Conservation (phyloP, 139 green algal species). For the Coelastrella sp. region DNA sequence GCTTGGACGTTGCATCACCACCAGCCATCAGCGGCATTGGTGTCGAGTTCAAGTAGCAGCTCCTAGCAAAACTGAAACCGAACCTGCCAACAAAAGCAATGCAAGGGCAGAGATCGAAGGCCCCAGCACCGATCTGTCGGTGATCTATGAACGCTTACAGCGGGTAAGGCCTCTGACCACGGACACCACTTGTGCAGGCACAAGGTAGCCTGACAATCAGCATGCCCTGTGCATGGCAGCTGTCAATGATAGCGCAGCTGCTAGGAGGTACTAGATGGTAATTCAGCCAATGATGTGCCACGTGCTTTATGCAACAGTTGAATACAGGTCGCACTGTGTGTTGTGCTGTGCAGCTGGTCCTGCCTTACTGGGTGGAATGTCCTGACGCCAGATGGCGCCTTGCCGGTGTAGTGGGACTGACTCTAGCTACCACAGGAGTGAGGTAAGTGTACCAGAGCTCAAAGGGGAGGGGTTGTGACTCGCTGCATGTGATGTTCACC, state of each 20-base stretch:
- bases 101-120: slow-evolving; percentile 70
- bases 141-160: slow-evolving; percentile 80
- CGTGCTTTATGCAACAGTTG: no score
- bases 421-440: slow-evolving; percentile 94
- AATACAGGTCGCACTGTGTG: neutral
- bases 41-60: neutral
- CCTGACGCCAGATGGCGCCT: slow-evolving; percentile 76
- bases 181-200: no score
- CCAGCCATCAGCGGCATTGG: neutral
- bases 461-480: no score
- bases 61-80: neutral
- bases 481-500: no score
- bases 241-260: no score
- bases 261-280: no score
- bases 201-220: no score
- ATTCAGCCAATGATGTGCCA: no score
- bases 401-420: slow-evolving; percentile 90
- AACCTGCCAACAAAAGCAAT: neutral
- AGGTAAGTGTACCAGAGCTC: no score
- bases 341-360: slow-evolving; percentile 66
- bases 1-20: neutral
- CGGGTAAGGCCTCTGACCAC: no score
- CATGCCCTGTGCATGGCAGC: no score
- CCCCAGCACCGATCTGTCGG: slow-evolving; percentile 73
- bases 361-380: slow-evolving; percentile 87